Evolutionary conservation across 1,139 yeast genomes (phyloP), one percentile per base, ranked within the genome.

Genomic region (Arxiozyma slooffiae): DNA sequence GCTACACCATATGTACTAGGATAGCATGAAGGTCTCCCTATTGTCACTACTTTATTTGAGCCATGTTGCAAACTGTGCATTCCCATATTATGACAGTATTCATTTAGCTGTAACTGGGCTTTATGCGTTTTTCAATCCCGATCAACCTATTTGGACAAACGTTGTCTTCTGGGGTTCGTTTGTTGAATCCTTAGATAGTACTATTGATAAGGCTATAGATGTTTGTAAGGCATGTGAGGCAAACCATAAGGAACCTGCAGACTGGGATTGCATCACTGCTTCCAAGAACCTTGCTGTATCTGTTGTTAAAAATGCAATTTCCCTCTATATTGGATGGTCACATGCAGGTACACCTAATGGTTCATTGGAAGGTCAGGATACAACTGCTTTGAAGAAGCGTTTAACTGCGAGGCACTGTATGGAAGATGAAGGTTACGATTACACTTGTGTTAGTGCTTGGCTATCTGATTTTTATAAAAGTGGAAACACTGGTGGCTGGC

Each of bases 321-420:
- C 44, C 6, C 14, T 41, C 18, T 41, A 41, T 17, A 14, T 24
- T 7, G 44, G 44, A 17, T 41, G 37, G 44, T 37, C 23, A 17
- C 37, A 41, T 41, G 44, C 37, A 4, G 44, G 44, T n/a, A 23
- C 44, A 17, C 44, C 44, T n/a, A 41, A 41, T 41, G 37, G 44
- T 17, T 24, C 37, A n/a, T 41, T 41, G 18, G 37, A 41, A 41
- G 44, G 37, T n/a, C 36, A 23, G 11, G 37, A 41, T 17, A 7
- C 44, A n/a, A 41, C 44, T 17, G 20, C 34, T 41, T 26, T 41
- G 16, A 18, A 18, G 37, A 41, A 24, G 22, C 7, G 44, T 9
- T 18, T 8, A 9, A 23, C 9, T 24, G 37, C 36, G 26, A 17
- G 30, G 14, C 30, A 26, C 9, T 18, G 37, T 17, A 26, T 17